Evolutionary conservation across 352 stramenopile genomes (phyloP).

Genomic region (Aphanomyces astaci): DNA sequence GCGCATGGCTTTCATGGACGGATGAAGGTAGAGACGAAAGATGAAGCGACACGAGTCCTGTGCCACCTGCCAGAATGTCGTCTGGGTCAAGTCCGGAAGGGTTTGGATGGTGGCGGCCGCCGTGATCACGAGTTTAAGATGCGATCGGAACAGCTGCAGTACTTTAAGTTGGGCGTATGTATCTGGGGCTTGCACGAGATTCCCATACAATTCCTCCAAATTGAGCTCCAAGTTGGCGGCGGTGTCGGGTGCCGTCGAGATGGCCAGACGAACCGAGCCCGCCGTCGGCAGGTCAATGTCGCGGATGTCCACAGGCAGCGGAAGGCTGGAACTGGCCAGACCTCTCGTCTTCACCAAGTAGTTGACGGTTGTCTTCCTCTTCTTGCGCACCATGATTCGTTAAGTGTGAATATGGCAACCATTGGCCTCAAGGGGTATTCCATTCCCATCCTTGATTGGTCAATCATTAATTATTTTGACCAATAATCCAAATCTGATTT

Average conservation of each 20-base stretch:
- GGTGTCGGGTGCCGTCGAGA: slow-evolving; percentile 28
- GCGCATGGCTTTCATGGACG: slow-evolving; percentile 32
- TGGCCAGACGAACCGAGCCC: slow-evolving; percentile 32
- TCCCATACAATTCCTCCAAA: slow-evolving; percentile 29
- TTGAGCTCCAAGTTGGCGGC: slow-evolving; percentile 25
- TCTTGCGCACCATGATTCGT: slow-evolving; percentile 62
- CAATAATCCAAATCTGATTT: background rate
- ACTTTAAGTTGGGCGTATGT: slow-evolving; percentile 67
- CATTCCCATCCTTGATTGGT: background rate
- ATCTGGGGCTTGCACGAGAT: slow-evolving; percentile 28
- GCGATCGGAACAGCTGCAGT: slow-evolving; percentile 62
- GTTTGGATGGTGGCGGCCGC: slow-evolving; percentile 16
- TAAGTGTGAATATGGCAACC: background rate
- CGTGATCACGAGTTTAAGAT: slow-evolving; percentile 35
- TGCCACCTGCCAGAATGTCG: slow-evolving; percentile 27
- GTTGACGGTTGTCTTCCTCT: slow-evolving; percentile 65
- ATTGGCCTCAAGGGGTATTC: background rate
- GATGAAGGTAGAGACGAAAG: slow-evolving; percentile 51
- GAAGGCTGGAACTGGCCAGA: slow-evolving; percentile 21
- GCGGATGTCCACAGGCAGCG: slow-evolving; percentile 33
- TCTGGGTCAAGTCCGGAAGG: background rate
- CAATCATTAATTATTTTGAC: background rate
- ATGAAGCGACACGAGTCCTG: slow-evolving; percentile 41
- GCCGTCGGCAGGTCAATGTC: slow-evolving; percentile 28
- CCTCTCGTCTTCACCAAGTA: slow-evolving; percentile 31